phyloP scores from a whole-genome alignment of 208 protist genomes.

The Leishmania tarentolae region DNA sequence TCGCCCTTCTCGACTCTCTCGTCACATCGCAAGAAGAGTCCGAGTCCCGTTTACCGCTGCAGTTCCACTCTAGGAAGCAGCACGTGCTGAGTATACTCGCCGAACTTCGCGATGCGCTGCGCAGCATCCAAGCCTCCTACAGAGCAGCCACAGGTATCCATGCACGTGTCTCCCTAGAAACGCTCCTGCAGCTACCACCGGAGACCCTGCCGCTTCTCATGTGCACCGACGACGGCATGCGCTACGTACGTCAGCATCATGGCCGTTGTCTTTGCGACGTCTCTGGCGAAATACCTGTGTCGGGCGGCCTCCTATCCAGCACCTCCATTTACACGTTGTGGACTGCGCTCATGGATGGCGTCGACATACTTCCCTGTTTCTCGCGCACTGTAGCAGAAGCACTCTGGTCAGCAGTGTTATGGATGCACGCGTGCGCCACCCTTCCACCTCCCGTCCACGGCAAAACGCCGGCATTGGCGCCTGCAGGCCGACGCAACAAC shows the following conservation, averaged over 20 bases:
- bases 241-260: neutral
- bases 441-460: neutral
- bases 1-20: slow-evolving; percentile 14
- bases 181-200: slow-evolving; percentile 28
- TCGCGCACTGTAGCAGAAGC: slow-evolving; percentile 3
- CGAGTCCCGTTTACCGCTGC: neutral
- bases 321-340: slow-evolving; percentile 21
- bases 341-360: slow-evolving; percentile 9
- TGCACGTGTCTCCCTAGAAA: slow-evolving; percentile 11
- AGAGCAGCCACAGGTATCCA: neutral
- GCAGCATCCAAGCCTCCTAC: slow-evolving; percentile 18
- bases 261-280: neutral
- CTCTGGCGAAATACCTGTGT: slow-evolving; percentile 1
- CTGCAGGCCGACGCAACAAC: neutral
- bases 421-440: slow-evolving; percentile 16
- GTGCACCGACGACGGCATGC: slow-evolving; percentile 1
- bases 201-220: slow-evolving; percentile 5
- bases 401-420: slow-evolving; percentile 32
- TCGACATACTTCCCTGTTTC: slow-evolving; percentile 10
- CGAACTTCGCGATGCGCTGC: slow-evolving; percentile 21
- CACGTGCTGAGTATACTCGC: slow-evolving; percentile 8
- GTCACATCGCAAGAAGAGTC: neutral
- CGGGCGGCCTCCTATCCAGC: slow-evolving; percentile 7
- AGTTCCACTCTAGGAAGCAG: neutral
- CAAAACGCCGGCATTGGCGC: neutral